Conservation (phyloP, 371 early-diverging fungal species). For the Lichtheimia corymbifera region DNA sequence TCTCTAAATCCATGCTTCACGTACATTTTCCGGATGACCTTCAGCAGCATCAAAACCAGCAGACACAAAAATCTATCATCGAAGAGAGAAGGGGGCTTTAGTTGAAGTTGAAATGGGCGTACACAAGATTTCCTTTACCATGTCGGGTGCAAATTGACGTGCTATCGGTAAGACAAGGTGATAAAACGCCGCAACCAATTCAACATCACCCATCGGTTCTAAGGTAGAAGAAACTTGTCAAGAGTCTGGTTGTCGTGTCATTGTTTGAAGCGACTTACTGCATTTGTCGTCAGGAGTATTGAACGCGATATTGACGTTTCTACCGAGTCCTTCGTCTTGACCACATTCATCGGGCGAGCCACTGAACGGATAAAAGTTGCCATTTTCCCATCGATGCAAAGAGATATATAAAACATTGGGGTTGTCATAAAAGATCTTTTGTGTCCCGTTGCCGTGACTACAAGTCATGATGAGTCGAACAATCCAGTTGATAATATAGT, state of each 20-base stretch:
- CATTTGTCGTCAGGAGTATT: constrained; percentile 49
- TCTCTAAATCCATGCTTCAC: neutral
- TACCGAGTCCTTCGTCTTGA: constrained; percentile 50
- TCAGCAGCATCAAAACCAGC: constrained; percentile 73
- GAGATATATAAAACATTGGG: constrained; percentile 70
- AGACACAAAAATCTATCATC: constrained; percentile 54
- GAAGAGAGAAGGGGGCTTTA: neutral
- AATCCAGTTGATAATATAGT: neutral
- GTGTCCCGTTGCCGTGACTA: constrained; percentile 70
- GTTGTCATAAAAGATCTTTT: constrained; percentile 65
- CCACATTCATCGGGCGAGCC: constrained; percentile 63
- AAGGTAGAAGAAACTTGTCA: neutral
- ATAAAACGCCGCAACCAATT: constrained; percentile 67
- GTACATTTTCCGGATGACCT: constrained; percentile 65
- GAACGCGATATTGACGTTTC: constrained; percentile 68
- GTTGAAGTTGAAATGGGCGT: neutral
- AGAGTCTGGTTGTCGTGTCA: no score
- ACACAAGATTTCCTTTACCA: constrained; percentile 34
- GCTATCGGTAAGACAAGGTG: constrained; percentile 64
- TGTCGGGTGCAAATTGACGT: constrained; percentile 62
- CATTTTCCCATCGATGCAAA: constrained; percentile 67
- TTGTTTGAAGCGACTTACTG: constrained; percentile 31
- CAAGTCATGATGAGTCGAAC: neutral
- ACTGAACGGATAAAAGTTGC: constrained; percentile 62
- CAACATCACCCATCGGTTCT: constrained; percentile 69